Percentiles rank a stretch among this genome's conserved stretches.
These are phyloP conservation scores for Ambispora gerdemannii DNA, from an alignment of 192 early-diverging fungal species.

Conservation along the genomic window DNA sequence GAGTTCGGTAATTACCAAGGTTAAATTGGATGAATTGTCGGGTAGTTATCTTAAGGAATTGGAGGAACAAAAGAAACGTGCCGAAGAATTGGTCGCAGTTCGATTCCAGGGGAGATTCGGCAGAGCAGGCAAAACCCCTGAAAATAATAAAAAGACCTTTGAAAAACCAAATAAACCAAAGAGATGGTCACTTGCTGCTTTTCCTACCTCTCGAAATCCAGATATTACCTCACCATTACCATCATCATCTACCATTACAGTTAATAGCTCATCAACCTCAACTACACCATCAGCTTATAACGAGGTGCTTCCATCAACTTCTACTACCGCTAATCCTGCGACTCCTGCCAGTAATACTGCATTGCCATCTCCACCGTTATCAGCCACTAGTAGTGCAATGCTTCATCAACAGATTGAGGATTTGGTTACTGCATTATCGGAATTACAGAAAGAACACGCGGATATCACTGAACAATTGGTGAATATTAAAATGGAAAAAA, in stretches of 20 bases:
- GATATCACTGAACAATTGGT: slow-evolving; percentile 60
- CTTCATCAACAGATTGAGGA: slow-evolving; percentile 58
- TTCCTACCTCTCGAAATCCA: neutral
- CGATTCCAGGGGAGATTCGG: slow-evolving; percentile 50
- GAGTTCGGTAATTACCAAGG: slow-evolving; percentile 59
- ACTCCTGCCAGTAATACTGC: neutral
- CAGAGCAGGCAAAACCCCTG: slow-evolving; percentile 21
- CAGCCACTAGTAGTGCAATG: slow-evolving; percentile 29
- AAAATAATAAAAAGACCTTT: slow-evolving; percentile 20
- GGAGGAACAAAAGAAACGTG: slow-evolving; percentile 51
- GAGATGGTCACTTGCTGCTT: slow-evolving; percentile 14
- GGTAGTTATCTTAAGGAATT: slow-evolving; percentile 51
- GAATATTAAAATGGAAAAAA: slow-evolving; percentile 52
- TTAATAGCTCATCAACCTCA: slow-evolving; percentile 4
- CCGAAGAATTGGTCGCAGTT: slow-evolving; percentile 47
- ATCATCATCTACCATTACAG: neutral
- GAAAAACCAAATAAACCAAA: slow-evolving; percentile 21
- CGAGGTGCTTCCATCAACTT: slow-evolving; percentile 14
- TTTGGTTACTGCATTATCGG: slow-evolving; percentile 61
- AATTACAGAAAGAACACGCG: slow-evolving; percentile 66
- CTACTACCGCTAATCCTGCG: neutral
- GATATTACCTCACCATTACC: neutral
- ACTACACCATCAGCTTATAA: slow-evolving; percentile 5
- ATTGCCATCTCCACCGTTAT: neutral
- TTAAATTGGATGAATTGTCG: slow-evolving; percentile 68